These are phyloP conservation scores for Candida glucosophila DNA, from an alignment of 1,139 yeast genomes.

Conservation along the genomic window DNA sequence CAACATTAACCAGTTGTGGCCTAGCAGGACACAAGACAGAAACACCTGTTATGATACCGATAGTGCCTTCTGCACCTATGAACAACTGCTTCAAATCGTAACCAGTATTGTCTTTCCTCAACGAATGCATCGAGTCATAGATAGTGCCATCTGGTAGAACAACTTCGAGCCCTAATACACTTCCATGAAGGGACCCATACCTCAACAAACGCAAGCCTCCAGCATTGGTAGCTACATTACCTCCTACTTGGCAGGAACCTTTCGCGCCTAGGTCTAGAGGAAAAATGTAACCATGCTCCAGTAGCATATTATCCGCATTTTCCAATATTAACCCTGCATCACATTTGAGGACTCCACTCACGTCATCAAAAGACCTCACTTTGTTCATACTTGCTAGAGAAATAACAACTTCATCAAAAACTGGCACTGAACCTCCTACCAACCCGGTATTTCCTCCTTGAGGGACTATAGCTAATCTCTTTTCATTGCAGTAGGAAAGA, in stretches of 20 bases:
- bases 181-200: conserved; percentile 90
- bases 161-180: conserved; percentile 85
- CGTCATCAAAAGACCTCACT: conserved; percentile 71
- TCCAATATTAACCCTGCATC: conserved; percentile 92
- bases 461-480: conserved; percentile 80
- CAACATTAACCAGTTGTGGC: conserved; percentile 81
- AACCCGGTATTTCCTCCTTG: conserved; percentile 97
- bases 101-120: conserved; percentile 92
- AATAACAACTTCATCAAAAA: conserved; percentile 81
- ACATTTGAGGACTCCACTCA: conserved; percentile 77
- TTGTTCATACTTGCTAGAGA: conserved; percentile 67
- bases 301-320: conserved; percentile 70
- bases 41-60: conserved; percentile 85
- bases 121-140: conserved; percentile 68
- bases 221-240: conserved; percentile 92
- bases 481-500: conserved; percentile 72
- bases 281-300: conserved; percentile 79
- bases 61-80: conserved; percentile 89
- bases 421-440: conserved; percentile 92
- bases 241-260: conserved; percentile 96
- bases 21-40: conserved; percentile 89
- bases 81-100: conserved; percentile 86
- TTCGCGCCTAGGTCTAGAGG: conserved; percentile 95
- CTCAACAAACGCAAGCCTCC: conserved; percentile 87
- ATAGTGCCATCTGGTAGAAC: conserved; percentile 87